Percentiles rank a stretch among this genome's conserved stretches.
Evolutionary conservation across 148 eudicot genomes (phyloP).

Genomic region (Euryodendron excelsum): DNA sequence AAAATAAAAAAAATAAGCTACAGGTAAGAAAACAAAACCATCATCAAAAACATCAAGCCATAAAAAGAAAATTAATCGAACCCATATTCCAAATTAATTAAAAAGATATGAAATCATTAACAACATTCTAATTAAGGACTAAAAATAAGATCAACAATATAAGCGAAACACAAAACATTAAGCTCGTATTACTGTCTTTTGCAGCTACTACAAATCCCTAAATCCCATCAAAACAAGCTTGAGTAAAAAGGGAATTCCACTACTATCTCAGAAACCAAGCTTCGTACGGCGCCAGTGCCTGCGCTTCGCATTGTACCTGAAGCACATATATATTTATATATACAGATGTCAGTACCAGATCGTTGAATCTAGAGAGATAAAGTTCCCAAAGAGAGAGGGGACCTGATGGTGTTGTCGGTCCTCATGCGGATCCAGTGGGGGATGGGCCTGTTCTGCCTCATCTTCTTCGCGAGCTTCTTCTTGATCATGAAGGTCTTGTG

Average conservation of each 20-base stretch:
- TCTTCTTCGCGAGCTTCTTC: too few relatives aligned
- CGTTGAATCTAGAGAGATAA: background rate
- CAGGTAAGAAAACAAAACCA: background rate
- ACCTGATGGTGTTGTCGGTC: too few relatives aligned
- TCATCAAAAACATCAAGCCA: background rate
- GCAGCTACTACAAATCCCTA: background rate
- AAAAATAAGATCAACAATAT: background rate
- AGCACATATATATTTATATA: background rate
- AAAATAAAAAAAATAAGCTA: too few relatives aligned
- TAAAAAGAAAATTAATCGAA: background rate
- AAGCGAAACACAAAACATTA: background rate
- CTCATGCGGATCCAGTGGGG: too few relatives aligned
- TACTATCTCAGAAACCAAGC: slow-evolving; percentile 50
- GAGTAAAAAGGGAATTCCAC: background rate
- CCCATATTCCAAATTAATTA: background rate
- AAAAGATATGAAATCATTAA: too few relatives aligned
- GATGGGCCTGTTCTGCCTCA: too few relatives aligned
- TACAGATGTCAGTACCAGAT: background rate
- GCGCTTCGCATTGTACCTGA: slow-evolving; percentile 60
- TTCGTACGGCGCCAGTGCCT: slow-evolving; percentile 66
- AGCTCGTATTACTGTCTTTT: background rate
- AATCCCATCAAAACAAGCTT: background rate
- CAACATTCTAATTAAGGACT: background rate
- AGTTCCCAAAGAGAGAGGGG: too few relatives aligned
- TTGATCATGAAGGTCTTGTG: too few relatives aligned